Base-by-base conservation (phyloP, 148 eudicot genomes). In the Vaccinium corymbosum region DNA sequence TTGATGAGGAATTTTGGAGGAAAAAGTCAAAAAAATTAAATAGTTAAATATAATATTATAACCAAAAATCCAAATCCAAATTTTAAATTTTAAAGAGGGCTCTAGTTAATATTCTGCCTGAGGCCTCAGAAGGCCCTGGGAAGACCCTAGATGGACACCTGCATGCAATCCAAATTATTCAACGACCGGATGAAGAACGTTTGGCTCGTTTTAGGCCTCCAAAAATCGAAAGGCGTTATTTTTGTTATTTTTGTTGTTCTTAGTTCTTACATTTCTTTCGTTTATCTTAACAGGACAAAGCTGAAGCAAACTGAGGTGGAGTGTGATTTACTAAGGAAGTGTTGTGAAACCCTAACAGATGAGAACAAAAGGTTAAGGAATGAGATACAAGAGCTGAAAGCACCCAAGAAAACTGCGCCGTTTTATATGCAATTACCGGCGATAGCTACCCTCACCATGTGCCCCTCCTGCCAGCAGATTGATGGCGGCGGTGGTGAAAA, bases 281-380 rank as follows among this genome's bases (percentile, higher is more conserved):
- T 61, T 53, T 0, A 29, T 8, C 12, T 66, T 4, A 76, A 79
- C 86, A 90, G 91, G 86, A 90, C 90, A 13, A 90, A 90, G 83
- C 81, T 90, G 78, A 90, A 90, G 89, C 91, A 90, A 88, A 88
- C 90, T 17, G 91, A 88, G 57, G 81, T 88, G 12, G 91, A 90
- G 15, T 90, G 85, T 42, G 91, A 86, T 83, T 38, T 79, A 25
- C 70, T 90, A 76, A 90, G 81, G 77, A 90, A 88, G 49, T 86
- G 85, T 38, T 88, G 83, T 75, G 83, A 88, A 42, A 81, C 82
- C 15, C 87, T 90, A 25, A 90, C 80, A 6, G 85, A 85, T 52
- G 91, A 90, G 51, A 90, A 90, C 80, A 85, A 76, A 70, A 86
- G 87, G 86, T 86, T 90, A n/a, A 81, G 86, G 55, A 86, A 82